These are phyloP conservation scores for Cladobotryum mycophilum DNA, from an alignment of 2,329 filamentous ascomycete genomes.

Conservation along the genomic window DNA sequence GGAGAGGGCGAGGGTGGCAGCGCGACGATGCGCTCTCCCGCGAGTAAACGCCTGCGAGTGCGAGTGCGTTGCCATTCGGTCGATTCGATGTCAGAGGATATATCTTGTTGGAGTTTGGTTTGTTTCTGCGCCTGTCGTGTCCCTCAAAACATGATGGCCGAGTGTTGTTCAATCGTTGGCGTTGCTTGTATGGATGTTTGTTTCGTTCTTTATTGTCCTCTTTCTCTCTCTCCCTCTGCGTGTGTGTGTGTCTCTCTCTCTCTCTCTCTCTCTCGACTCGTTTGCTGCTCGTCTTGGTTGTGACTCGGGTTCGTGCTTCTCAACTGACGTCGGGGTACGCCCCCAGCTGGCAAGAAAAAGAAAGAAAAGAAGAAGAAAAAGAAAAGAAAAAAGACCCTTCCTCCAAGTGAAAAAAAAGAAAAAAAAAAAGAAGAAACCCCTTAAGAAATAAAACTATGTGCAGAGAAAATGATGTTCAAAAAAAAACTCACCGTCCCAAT, in stretches of 20 bases:
- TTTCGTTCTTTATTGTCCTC: too few species aligned
- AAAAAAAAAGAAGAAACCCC: not conserved
- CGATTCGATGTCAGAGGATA: not conserved
- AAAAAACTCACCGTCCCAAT: not conserved
- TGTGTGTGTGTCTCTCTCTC: too few species aligned
- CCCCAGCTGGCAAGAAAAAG: slow-evolving; percentile 1
- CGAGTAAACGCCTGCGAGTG: not conserved
- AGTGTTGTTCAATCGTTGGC: not conserved
- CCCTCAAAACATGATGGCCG: not conserved
- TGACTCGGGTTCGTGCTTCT: too few species aligned
- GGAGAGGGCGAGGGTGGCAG: slow-evolving; percentile 3
- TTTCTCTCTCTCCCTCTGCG: too few species aligned
- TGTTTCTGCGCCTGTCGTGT: not conserved
- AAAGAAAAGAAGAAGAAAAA: not conserved
- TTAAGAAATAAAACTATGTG: not conserved
- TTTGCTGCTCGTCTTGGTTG: too few species aligned
- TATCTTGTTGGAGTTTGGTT: not conserved
- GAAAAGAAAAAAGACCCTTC: too few species aligned
- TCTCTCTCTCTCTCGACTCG: too few species aligned
- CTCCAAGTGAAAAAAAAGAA: not conserved
- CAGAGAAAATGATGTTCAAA: not conserved
- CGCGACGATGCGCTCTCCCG: slow-evolving; percentile 8
- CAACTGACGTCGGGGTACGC: too few species aligned
- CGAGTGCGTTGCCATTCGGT: slow-evolving; percentile 7
- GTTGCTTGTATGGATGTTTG: not conserved